Evolutionary conservation across 1,139 yeast genomes (phyloP), one percentile per base, ranked within the genome.

Genomic region (Debaryomyces nepalensis): DNA sequence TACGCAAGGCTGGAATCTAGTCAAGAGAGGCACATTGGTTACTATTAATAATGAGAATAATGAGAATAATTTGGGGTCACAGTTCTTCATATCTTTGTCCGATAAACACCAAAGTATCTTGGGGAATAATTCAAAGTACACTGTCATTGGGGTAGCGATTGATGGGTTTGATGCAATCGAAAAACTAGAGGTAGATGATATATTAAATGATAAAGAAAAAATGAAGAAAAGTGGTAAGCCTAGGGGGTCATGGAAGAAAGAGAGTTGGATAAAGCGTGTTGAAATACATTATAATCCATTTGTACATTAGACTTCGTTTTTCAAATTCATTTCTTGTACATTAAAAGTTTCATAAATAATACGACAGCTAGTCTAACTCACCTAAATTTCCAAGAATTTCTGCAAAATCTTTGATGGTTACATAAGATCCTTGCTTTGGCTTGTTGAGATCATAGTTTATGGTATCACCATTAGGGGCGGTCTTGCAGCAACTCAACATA

Each of bases 401-500:
- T 1, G 75, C 77, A 58, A 73, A 73, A 43, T 70, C 77, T 47
- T 70, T 72, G 39, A 73, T 64, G 4, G 54, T 50, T 4, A 73
- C 59, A 38, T 54, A 54, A 3, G 69, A 51, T 0, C 74, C 75
- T 7, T 46, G 41, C 37, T 60, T 59, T 2, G 55, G 47, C 39
- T 57, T 59, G 14, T 58, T 49, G 15, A 64, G 58, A 43, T 63
- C 65, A 44, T 63, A 73, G 45, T 63, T 69, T 15, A 62, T 48
- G 4, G 63, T 40, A n/a, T 54, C 52, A 0, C 73, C 77, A 5
- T 54, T 48, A 1, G 59, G 49, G 33, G 63, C 66, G 3, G 62
- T 56, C 5, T 61, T 39, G 38, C 73, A 58, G 37, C 75, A 67
- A 31, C 77, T 65, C 23, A 73, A 52, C 78, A 73, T 73, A 45